Evolutionary conservation across 208 protist species (phyloP), one percentile per base, ranked within the genome.

Genomic region (Crithidia thermophila): DNA sequence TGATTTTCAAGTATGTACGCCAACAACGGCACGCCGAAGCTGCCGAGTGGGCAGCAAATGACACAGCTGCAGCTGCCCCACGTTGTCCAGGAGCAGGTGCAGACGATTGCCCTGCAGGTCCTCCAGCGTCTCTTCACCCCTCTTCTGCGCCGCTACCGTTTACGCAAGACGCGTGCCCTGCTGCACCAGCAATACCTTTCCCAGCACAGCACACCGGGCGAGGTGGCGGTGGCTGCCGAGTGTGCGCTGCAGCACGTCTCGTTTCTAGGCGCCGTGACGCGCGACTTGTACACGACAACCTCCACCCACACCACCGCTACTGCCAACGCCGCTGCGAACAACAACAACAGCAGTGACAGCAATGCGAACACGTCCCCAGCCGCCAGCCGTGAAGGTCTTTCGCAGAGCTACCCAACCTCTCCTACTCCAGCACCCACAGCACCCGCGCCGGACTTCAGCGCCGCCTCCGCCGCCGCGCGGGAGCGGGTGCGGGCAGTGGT

Each of bases 51-150:
- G 59, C 75, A 76, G 57, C 67, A 85, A 39, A 75, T 76, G 52
- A 14, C 45, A 2, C 61, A 81, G 5, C 18, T 61, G 0, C 14
- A 67, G 2, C 71, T 85, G 33, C 70, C 78, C 0, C 6, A 58
- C 9, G 36, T 40, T 9, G 61, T 87, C n/a, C 59, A 75, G 47
- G 65, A 88, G 60, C 71, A 90, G 47, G 37, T 93, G 34, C 57
- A 65, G 11, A 40, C 42, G 20, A 66, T 93, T 16, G 84, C 83
- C 2, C 25, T 82, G 16, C 57, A 78, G 43, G 69, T 84, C 13
- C 55, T 92, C 25, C 78, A 75, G 43, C 74, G 70, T 7, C 70
- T 83, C 13, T 63, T 92, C 20, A 62, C 39, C 21, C 86, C 86
- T 0, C 57, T 92, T 37, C 31, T 84, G 30, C 60, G 58, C 21